These are phyloP conservation scores for Paramecium caudatum DNA, from an alignment of 73 alveolate species.

Conservation along the genomic window DNA sequence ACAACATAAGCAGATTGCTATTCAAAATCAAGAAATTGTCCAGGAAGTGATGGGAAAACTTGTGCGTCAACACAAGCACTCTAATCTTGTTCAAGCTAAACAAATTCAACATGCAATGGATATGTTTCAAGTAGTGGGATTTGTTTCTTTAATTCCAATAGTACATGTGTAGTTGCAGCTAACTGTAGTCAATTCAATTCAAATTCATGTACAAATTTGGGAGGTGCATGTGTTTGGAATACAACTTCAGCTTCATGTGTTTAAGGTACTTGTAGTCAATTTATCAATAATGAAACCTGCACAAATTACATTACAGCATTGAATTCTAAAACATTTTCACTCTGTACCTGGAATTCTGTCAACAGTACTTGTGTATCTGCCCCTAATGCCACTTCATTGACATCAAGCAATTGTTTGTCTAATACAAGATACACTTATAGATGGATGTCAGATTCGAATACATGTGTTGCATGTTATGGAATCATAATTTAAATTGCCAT, in stretches of 20 bases:
- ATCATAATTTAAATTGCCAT: not conserved
- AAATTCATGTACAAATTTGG: not conserved
- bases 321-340: not conserved
- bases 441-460: not conserved
- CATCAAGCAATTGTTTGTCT: not conserved
- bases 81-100: not conserved
- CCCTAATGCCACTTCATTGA: not conserved
- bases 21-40: not conserved
- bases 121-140: not conserved
- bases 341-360: not conserved
- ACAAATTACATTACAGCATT: not conserved
- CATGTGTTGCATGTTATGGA: not conserved
- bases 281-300: not conserved
- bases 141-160: not conserved
- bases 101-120: not conserved
- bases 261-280: not conserved
- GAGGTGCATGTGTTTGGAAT: not conserved
- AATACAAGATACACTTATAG: not conserved
- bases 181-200: not conserved
- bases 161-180: not conserved
- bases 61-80: not conserved
- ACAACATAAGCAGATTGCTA: not conserved
- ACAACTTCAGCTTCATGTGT: not conserved
- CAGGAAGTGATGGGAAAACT: not conserved
- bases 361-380: not conserved